Base-by-base conservation (phyloP, 441 rosid genomes). In the Jatropha multifida region DNA sequence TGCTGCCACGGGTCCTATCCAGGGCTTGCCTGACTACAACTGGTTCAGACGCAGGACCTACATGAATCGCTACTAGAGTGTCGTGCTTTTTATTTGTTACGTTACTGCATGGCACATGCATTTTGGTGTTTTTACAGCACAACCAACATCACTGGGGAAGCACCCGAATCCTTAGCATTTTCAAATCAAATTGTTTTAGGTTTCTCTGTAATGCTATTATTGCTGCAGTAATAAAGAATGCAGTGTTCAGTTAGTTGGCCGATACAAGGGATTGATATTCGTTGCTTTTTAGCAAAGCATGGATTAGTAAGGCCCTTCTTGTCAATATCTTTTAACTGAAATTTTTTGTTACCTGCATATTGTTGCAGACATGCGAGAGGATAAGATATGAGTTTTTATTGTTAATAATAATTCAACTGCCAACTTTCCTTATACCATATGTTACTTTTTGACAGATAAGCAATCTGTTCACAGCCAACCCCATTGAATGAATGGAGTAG, bases 41-140 rank as follows among this genome's bases (percentile, higher is more conserved):
- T 90, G 94, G 93, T 96, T 96, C 94, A 89, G 98, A 85, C 98
- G 99, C 86, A 86, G 98, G 78, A 96, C 99, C 75, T 96, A 91
- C 95, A 88, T 91, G 93, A 89, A 89, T 90, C 89, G 98, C 51
- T 92, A 96, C 89, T 96, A 88, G 80, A 72, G 42, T 72, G 2
- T 12, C 41, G 7, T 60, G 11, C n/a, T 26, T 26, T 49, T 76
- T 64, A 27, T 65, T 70, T 61, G 7, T 13, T 40, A 1, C 66
- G 49, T 44, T 61, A 18, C 41, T n/a, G 37, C 78, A 60, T 20
- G 49, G 44, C 26, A 48, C 77, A 76, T 79, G 65, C 66, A 63
- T 69, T 79, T 84, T 72, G 80, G 65, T 76, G 74, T 66, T 65
- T 67, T 61, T 75, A 63, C 74, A n/a, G 40, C 76, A 18, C 61